These are phyloP conservation scores for Candida ponderosae DNA, from an alignment of 805 yeast genomes.

Conservation along the genomic window DNA sequence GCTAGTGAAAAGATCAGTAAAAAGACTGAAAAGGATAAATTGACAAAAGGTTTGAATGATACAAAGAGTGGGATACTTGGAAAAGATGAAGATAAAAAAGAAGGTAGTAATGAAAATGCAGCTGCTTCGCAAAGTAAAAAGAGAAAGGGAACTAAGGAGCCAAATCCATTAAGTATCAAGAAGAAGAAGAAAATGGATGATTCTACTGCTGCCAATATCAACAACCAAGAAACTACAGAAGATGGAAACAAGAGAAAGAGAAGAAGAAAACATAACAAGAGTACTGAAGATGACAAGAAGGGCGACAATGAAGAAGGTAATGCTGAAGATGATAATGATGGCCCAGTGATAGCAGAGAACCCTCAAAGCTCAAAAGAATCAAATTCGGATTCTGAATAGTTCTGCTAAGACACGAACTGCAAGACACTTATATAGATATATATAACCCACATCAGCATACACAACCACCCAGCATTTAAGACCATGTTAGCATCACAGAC, in stretches of 20 bases:
- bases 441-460: no score
- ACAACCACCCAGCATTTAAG: no score
- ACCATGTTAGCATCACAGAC: no score
- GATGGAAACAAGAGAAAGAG: slow-evolving; percentile 12
- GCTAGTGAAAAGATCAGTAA: slow-evolving; percentile 49
- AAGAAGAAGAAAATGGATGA: slow-evolving; percentile 44
- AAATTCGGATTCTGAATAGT: no score
- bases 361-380: no score
- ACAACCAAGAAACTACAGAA: slow-evolving; percentile 5
- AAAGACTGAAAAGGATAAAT: slow-evolving; percentile 54
- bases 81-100: slow-evolving; percentile 18
- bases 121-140: slow-evolving; percentile 26
- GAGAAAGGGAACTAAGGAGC: slow-evolving; percentile 68
- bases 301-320: slow-evolving; percentile 8
- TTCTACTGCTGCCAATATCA: slow-evolving; percentile 4
- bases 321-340: neutral
- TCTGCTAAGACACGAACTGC: no score
- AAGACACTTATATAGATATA: no score
- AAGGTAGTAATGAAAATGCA: slow-evolving; percentile 10
- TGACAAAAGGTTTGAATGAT: slow-evolving; percentile 74
- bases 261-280: slow-evolving; percentile 13
- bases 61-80: slow-evolving; percentile 46
- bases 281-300: slow-evolving; percentile 3
- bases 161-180: slow-evolving; percentile 87
- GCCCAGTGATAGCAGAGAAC: no score